Conservation (phyloP, 495 filamentous ascomycete genomes). For the Parathielavia appendiculata region DNA sequence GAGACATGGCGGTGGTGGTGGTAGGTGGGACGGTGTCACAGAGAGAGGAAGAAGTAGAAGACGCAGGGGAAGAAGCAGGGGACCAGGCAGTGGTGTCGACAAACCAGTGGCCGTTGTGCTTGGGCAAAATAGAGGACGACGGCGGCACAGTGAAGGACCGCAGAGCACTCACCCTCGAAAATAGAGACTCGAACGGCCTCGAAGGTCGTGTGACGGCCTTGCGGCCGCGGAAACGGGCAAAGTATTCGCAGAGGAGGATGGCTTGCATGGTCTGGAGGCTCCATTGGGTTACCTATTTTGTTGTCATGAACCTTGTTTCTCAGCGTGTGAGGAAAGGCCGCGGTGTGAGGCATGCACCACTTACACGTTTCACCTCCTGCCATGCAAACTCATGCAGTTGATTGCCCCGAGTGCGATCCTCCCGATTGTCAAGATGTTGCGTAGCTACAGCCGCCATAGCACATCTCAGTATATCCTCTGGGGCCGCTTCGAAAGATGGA, state of each 20-base stretch:
- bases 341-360: background rate
- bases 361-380: conserved; percentile 40
- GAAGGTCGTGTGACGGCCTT: conserved; percentile 42
- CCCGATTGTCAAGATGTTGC: conserved; percentile 40
- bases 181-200: conserved; percentile 47
- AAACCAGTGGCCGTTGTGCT: conserved; percentile 24
- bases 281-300: conserved; percentile 38
- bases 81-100: conserved; percentile 38
- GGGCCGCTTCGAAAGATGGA: conserved; percentile 33
- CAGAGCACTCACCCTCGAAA: conserved; percentile 45
- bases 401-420: conserved; percentile 43
- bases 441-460: conserved; percentile 49
- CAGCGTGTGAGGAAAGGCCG: conserved; percentile 7
- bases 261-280: conserved; percentile 49
- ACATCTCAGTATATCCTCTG: conserved; percentile 40
- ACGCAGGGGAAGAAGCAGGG: conserved; percentile 25
- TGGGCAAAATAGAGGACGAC: conserved; percentile 27
- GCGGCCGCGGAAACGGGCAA: conserved; percentile 48
- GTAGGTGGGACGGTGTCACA: conserved; percentile 26
- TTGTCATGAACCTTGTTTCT: background rate
- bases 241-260: conserved; percentile 52
- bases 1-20: conserved; percentile 22
- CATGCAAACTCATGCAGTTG: conserved; percentile 44
- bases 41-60: conserved; percentile 31
- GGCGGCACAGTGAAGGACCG: conserved; percentile 31